Conservation (phyloP, 2,329 filamentous ascomycete species). For the Cladophialophora carrionii region DNA sequence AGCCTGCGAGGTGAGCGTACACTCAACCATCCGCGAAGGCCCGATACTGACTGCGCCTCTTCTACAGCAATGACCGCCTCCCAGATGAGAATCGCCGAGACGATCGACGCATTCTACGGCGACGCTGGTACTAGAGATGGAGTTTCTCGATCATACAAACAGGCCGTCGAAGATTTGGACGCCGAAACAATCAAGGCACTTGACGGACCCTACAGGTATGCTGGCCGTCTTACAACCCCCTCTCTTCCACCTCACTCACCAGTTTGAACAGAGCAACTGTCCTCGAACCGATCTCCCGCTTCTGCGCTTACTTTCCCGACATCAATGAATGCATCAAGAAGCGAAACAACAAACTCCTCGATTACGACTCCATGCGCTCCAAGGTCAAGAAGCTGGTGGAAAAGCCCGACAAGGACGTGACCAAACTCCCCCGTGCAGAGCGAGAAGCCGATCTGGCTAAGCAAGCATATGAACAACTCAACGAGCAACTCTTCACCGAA, state of each 20-base stretch:
- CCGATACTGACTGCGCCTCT: conserved; percentile 12
- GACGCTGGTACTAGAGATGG: conserved; percentile 93
- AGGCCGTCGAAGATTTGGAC: conserved; percentile 95
- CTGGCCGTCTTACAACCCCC: conserved; percentile 28
- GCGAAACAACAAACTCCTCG: conserved; percentile 95
- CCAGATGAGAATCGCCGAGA: conserved; percentile 99
- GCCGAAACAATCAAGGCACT: conserved; percentile 98
- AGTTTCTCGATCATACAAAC: conserved; percentile 95
- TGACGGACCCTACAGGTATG: conserved; percentile 86
- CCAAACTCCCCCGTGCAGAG: conserved; percentile 92
- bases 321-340: conserved; percentile 99
- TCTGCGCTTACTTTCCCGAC: conserved; percentile 98
- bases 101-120: conserved; percentile 98
- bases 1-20: conserved; percentile 75
- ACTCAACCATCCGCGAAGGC: not conserved
- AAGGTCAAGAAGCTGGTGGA: conserved; percentile 97
- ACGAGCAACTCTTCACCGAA: conserved; percentile 92
- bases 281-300: conserved; percentile 90
- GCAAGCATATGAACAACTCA: conserved; percentile 91
- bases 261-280: conserved; percentile 71
- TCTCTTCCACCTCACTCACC: conserved; percentile 5
- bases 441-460: conserved; percentile 96
- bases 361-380: conserved; percentile 93
- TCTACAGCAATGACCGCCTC: conserved; percentile 92
- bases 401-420: conserved; percentile 98